A percentile compares a stretch with the other conserved stretches of the same genome.
Evolutionary conservation across 2,329 filamentous ascomycete species (phyloP).

Genomic region (Neonectria hederae): DNA sequence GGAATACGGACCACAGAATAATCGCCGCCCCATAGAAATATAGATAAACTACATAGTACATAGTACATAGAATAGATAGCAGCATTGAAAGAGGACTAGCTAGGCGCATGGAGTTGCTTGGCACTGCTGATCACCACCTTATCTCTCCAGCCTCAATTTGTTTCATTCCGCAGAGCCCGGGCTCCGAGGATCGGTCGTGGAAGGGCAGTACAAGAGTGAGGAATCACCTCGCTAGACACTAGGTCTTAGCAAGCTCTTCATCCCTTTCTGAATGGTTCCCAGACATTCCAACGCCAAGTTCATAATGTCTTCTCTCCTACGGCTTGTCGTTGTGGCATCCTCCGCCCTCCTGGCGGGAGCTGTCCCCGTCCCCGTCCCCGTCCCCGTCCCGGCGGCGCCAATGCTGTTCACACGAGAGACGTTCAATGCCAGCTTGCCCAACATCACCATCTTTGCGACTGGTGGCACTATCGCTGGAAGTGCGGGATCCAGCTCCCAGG

Average conservation of each 20-base stretch:
- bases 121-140: neutral
- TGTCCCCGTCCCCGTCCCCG: neutral
- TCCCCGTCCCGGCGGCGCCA: neutral
- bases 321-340: neutral
- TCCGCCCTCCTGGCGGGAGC: neutral
- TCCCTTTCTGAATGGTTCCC: neutral
- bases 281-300: neutral
- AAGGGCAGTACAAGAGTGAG: neutral
- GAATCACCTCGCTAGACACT: neutral
- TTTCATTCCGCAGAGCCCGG: neutral
- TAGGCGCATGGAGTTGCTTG: neutral
- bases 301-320: neutral
- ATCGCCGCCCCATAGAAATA: neutral
- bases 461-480: conserved; percentile 68
- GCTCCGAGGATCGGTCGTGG: too few relatives aligned
- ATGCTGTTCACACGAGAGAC: neutral
- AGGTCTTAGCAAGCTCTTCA: neutral
- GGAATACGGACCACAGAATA: neutral
- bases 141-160: neutral
- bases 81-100: neutral
- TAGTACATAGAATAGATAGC: neutral
- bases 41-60: too few relatives aligned
- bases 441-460: conserved; percentile 64
- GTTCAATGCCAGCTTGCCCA: conserved; percentile 52
- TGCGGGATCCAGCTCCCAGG: conserved; percentile 55